These are phyloP conservation scores for Aspergillus nomiae DNA, from an alignment of 2,329 filamentous ascomycete species.

Conservation along the genomic window DNA sequence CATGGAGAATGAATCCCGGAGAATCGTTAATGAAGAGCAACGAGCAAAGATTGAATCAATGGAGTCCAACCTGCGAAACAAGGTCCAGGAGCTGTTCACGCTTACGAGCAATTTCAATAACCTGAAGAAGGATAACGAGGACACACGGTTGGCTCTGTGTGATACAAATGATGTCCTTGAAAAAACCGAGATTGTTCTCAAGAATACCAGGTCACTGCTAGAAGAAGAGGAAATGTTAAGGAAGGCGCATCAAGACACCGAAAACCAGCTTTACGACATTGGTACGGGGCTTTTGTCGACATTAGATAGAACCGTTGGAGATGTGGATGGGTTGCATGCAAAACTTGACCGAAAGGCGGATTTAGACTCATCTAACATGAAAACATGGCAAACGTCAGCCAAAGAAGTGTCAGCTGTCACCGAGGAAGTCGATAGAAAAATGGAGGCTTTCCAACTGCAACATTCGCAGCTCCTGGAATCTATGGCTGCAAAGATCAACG, in stretches of 20 bases:
- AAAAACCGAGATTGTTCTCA: conserved; percentile 82
- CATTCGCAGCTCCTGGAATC: conserved; percentile 71
- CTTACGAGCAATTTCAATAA: conserved; percentile 85
- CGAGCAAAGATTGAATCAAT: conserved; percentile 88
- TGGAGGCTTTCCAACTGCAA: conserved; percentile 70
- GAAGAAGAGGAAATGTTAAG: conserved; percentile 78
- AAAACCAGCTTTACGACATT: conserved; percentile 71
- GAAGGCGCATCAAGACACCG: conserved; percentile 83
- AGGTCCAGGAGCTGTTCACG: conserved; percentile 86
- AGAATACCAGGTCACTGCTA: conserved; percentile 73
- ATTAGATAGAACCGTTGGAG: conserved; percentile 73
- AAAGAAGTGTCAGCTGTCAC: conserved; percentile 76
- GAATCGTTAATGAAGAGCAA: conserved; percentile 91
- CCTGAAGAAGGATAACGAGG: conserved; percentile 86
- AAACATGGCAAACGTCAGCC: conserved; percentile 76
- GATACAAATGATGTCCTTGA: conserved; percentile 80
- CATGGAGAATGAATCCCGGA: conserved; percentile 85
- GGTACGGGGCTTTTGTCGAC: conserved; percentile 77
- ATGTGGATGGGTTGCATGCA: conserved; percentile 78
- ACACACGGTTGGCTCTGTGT: conserved; percentile 70
- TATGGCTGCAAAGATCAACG: conserved; percentile 71
- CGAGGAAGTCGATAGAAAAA: conserved; percentile 70
- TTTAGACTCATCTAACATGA: conserved; percentile 76
- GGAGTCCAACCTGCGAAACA: conserved; percentile 87
- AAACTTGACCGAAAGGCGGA: conserved; percentile 87